These are phyloP conservation scores for Erigeron philadelphicus DNA, from an alignment of 140 eudicot species.

Conservation along the genomic window DNA sequence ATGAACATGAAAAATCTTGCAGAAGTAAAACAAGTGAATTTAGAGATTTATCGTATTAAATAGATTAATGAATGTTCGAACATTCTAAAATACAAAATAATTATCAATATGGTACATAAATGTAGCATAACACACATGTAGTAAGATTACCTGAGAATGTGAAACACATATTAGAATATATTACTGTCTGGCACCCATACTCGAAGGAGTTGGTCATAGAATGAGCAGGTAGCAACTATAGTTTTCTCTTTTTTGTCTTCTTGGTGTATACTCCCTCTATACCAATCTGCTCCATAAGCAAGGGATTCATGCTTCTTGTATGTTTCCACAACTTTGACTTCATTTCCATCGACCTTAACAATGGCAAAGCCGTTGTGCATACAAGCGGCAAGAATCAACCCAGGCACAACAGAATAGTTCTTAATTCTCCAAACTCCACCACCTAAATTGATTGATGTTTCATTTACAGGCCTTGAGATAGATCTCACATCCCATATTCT, in stretches of 20 bases:
- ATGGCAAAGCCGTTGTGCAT: conserved; percentile 89
- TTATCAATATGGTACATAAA: conserved; percentile 13
- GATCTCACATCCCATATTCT: conserved; percentile 85
- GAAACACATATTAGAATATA: conserved; percentile 18
- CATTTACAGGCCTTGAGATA: conserved; percentile 57
- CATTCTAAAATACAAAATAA: conserved; percentile 4
- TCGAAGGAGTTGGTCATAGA: conserved; percentile 70
- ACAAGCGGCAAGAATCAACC: conserved; percentile 66
- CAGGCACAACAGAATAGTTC: conserved; percentile 51
- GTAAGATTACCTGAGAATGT: conserved; percentile 6
- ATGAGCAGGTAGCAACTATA: conserved; percentile 76
- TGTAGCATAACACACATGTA: conserved; percentile 1
- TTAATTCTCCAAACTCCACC: conserved; percentile 96
- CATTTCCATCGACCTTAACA: conserved; percentile 42
- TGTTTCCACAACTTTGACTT: conserved; percentile 56
- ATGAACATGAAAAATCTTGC: conserved; percentile 17
- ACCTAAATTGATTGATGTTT: conserved; percentile 57
- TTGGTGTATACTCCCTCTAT: conserved; percentile 35
- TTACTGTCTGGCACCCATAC: conserved; percentile 64
- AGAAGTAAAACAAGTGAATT: conserved; percentile 10
- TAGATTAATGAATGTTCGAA: conserved; percentile 7
- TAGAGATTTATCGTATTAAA: conserved; percentile 1
- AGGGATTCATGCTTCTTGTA: conserved; percentile 72
- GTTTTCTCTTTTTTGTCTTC: conserved; percentile 37
- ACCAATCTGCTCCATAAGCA: conserved; percentile 96